These are phyloP conservation scores for Neopestalotiopsis rosae DNA, from an alignment of 2,329 filamentous ascomycete genomes.

Conservation along the genomic window DNA sequence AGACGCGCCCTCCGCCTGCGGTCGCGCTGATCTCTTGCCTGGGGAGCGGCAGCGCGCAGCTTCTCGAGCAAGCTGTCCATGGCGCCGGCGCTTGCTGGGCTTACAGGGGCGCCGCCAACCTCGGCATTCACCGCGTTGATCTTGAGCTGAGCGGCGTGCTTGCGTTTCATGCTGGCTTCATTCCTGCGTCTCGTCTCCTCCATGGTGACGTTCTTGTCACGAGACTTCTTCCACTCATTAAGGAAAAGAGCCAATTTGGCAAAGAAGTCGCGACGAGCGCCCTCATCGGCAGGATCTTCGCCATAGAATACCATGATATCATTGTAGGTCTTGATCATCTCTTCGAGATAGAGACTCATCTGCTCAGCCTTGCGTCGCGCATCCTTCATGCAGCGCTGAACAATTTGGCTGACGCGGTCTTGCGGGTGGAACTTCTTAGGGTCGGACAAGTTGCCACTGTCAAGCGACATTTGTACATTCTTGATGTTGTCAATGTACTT, in stretches of 20 bases:
- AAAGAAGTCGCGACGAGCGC: constrained; percentile 94
- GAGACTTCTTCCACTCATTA: constrained; percentile 93
- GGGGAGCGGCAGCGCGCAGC: constrained; percentile 87
- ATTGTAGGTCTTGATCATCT: constrained; percentile 89
- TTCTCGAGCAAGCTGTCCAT: constrained; percentile 98
- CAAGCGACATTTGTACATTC: constrained; percentile 90
- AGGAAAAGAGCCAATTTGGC: constrained; percentile 90
- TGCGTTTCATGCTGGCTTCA: constrained; percentile 91
- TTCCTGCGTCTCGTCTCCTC: constrained; percentile 87
- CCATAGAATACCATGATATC: constrained; percentile 98
- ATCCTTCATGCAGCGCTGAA: constrained; percentile 95
- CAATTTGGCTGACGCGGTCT: constrained; percentile 89
- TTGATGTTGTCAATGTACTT: constrained; percentile 94
- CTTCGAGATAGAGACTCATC: constrained; percentile 89
- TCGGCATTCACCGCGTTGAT: constrained; percentile 49
- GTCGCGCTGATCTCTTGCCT: constrained; percentile 87
- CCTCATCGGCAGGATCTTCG: constrained; percentile 90
- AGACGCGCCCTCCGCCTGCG: constrained; percentile 84
- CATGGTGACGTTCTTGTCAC: constrained; percentile 84
- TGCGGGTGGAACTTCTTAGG: constrained; percentile 98
- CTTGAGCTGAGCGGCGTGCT: constrained; percentile 71
- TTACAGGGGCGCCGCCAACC: constrained; percentile 55
- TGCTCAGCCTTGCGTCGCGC: constrained; percentile 94
- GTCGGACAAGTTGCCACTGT: constrained; percentile 92
- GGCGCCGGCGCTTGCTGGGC: constrained; percentile 79